These are phyloP conservation scores for Lolium multiflorum DNA, from an alignment of 176 grass and related monocot species.

Conservation along the genomic window DNA sequence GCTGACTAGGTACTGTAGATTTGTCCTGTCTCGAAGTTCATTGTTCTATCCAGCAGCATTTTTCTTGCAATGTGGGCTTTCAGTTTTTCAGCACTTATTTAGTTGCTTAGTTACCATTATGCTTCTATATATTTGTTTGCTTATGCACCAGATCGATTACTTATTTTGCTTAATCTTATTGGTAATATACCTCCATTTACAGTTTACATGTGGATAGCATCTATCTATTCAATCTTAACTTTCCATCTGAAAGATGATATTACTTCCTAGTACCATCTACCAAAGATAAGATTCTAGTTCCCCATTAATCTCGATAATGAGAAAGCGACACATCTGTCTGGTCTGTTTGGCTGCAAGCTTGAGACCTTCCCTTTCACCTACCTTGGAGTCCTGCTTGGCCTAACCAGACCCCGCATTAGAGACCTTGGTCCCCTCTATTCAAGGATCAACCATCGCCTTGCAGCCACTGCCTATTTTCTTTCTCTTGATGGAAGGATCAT, in stretches of 20 bases:
- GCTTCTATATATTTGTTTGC: neutral
- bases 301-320: too few relatives aligned
- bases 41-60: constrained; percentile 1
- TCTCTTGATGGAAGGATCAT: too few relatives aligned
- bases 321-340: too few relatives aligned
- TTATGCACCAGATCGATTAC: neutral
- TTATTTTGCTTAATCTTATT: constrained; percentile 21
- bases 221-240: constrained; percentile 1
- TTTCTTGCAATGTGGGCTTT: constrained; percentile 14
- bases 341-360: too few relatives aligned
- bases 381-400: too few relatives aligned
- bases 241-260: constrained; percentile 24
- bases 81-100: constrained; percentile 32
- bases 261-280: neutral
- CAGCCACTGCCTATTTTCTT: too few relatives aligned
- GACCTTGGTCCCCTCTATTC: too few relatives aligned
- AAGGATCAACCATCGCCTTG: too few relatives aligned
- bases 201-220: constrained; percentile 10
- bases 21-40: neutral
- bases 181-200: neutral
- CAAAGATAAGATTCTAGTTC: neutral
- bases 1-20: neutral
- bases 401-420: too few relatives aligned
- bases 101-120: neutral
- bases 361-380: too few relatives aligned